These are phyloP conservation scores for Carpinus viminea DNA, from an alignment of 306 rosid species.

Conservation along the genomic window DNA sequence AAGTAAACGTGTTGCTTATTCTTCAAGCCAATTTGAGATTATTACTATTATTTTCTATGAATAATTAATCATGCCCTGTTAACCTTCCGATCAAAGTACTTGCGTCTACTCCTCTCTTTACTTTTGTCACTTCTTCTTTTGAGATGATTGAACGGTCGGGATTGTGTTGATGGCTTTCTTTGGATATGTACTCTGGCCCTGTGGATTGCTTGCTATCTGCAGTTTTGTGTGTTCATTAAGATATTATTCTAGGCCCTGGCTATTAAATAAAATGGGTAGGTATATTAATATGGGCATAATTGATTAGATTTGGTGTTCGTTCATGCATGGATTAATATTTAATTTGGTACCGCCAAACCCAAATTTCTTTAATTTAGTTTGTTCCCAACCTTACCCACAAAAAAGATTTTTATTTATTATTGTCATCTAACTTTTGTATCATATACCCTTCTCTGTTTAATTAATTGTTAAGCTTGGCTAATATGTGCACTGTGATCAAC, in stretches of 20 bases:
- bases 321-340: constrained; percentile 41
- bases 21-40: background rate
- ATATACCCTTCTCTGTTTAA: too few species aligned
- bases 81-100: background rate
- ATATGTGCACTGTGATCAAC: too few species aligned
- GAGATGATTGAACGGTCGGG: constrained; percentile 21
- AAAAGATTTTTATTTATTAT: constrained; percentile 7
- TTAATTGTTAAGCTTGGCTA: too few species aligned
- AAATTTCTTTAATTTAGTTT: constrained; percentile 22
- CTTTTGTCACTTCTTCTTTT: background rate
- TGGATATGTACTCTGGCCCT: background rate
- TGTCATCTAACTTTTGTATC: background rate
- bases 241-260: background rate
- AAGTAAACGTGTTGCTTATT: background rate
- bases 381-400: constrained; percentile 28
- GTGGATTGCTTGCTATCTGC: constrained; percentile 9
- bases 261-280: constrained; percentile 37
- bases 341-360: constrained; percentile 43
- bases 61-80: background rate
- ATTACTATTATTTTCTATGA: background rate
- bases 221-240: constrained; percentile 24
- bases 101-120: background rate
- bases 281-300: constrained; percentile 43
- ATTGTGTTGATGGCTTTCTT: constrained; percentile 17
- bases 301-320: constrained; percentile 27